These are phyloP conservation scores for Aspergillus jensenii DNA, from an alignment of 2,329 filamentous ascomycete species.

Conservation along the genomic window DNA sequence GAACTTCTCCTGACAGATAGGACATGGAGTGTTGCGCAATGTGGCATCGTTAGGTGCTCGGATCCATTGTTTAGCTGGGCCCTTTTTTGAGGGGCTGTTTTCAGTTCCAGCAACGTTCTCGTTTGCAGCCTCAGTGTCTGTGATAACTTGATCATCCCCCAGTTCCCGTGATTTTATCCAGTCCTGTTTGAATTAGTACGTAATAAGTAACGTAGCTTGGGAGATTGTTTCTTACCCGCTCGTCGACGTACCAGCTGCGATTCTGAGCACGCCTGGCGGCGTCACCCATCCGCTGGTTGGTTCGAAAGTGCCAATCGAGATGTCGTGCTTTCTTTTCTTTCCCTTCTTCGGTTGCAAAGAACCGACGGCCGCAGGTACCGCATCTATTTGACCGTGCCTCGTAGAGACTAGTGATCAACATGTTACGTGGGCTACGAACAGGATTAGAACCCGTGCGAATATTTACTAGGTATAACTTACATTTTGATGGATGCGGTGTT, in stretches of 20 bases:
- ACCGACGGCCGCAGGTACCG: constrained; percentile 86
- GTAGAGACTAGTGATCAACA: constrained; percentile 73
- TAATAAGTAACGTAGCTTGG: not conserved
- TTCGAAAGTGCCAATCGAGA: constrained; percentile 97
- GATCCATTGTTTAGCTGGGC: constrained; percentile 69
- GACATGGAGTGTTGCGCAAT: constrained; percentile 75
- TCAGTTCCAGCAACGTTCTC: constrained; percentile 39
- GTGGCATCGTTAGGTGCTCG: constrained; percentile 77
- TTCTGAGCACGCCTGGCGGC: constrained; percentile 83
- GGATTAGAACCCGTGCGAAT: constrained; percentile 1
- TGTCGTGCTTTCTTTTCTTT: constrained; percentile 84
- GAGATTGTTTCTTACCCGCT: constrained; percentile 60
- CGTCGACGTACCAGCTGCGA: constrained; percentile 91
- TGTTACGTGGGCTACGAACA: constrained; percentile 64
- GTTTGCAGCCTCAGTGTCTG: constrained; percentile 40
- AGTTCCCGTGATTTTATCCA: constrained; percentile 86
- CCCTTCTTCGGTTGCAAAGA: constrained; percentile 73
- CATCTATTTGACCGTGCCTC: constrained; percentile 83
- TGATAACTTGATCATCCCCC: constrained; percentile 61
- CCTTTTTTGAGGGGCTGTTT: constrained; percentile 50
- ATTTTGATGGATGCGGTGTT: constrained; percentile 70
- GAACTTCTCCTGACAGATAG: constrained; percentile 94
- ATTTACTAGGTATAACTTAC: constrained; percentile 48
- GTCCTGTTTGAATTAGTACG: constrained; percentile 56
- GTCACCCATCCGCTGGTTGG: constrained; percentile 84